phyloP scores from a whole-genome alignment of 352 stramenopile species.

The Pythium guiyangense region DNA sequence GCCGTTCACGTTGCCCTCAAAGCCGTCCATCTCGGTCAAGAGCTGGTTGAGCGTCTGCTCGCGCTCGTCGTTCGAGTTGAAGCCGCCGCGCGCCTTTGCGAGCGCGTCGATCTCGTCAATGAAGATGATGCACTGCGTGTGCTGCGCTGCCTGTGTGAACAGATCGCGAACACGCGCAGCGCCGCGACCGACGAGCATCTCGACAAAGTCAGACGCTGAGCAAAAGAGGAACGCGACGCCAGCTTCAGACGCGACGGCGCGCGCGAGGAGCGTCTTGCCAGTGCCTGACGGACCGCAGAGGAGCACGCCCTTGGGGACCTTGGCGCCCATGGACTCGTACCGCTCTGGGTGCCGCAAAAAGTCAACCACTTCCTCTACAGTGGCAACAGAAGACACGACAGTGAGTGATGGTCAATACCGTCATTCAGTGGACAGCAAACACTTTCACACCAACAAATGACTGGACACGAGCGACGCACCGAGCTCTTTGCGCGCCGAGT shows the following conservation, averaged over 20 bases:
- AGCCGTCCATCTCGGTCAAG: slow-evolving; percentile 87
- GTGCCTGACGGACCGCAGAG: slow-evolving; percentile 92
- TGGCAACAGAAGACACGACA: neutral
- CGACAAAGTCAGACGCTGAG: slow-evolving; percentile 96
- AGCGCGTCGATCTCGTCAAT: slow-evolving; percentile 97
- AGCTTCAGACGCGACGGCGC: slow-evolving; percentile 90
- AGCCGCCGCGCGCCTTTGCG: slow-evolving; percentile 74
- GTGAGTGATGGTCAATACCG: neutral
- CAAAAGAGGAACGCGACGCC: slow-evolving; percentile 93
- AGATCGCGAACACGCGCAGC: slow-evolving; percentile 92
- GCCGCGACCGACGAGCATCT: slow-evolving; percentile 95
- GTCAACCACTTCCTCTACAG: slow-evolving; percentile 91
- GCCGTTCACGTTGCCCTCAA: slow-evolving; percentile 87
- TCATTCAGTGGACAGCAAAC: neutral
- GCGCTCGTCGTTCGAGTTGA: slow-evolving; percentile 93
- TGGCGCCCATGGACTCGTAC: slow-evolving; percentile 92
- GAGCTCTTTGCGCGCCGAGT: slow-evolving; percentile 92
- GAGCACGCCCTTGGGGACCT: slow-evolving; percentile 91
- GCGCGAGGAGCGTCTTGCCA: slow-evolving; percentile 94
- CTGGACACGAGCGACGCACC: no score
- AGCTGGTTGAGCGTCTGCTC: slow-evolving; percentile 96
- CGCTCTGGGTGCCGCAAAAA: slow-evolving; percentile 90
- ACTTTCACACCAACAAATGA: no score
- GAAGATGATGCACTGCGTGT: slow-evolving; percentile 96
- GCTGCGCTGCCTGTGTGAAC: slow-evolving; percentile 92